Base-by-base conservation (phyloP, 495 filamentous ascomycete genomes). In the Pyrenula aspistea region DNA sequence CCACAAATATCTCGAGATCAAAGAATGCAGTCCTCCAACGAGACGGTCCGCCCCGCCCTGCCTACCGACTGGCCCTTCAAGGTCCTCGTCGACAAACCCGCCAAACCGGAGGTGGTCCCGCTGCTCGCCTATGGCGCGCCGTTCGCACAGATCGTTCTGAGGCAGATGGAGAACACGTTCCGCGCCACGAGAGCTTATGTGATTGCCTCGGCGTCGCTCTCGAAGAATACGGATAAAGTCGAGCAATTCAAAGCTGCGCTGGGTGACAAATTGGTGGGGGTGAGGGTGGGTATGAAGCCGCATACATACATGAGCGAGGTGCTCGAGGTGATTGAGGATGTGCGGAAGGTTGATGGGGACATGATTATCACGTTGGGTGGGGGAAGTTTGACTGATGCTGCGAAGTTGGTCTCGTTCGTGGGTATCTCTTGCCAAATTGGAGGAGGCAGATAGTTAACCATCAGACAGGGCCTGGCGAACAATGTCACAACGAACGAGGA, bases 241-340 rank as follows among this genome's bases (percentile, higher is more conserved):
- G 65, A 71, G 0, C 57, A 62, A 2, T 66, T 87, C 25, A 62
- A 69, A 15, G 48, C 62, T 2, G 73, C 77, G 0, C 58, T 87
- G 19, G 69, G 66, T 0, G 68, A 70, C 2, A 67, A 73, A 42
- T 65, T 78, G 25, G 78, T 75, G 11, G 82, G 82, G 2, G 62
- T 73, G 15, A 71, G 76, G 2, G 70, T 76, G 36, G 82, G 83
- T 10, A 80, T 87, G 65, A 72, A 72, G 25, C 77, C 76, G 48
- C 82, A 85, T 63, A 82, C 80, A 1, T 70, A 76, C 25, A 83
- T 73, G 74, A 77, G 76, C 21, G 83, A 84, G 55, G 70, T 85
- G 2, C 56, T 85, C 2, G 71, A 79, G 42, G 76, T 85, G 24
- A 63, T 71, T 10, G 62, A 71, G 2, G 79, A 85, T 10, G 67